A percentile compares a stretch with the other conserved stretches of the same genome.
phyloP scores from a whole-genome alignment of 768 basidiomycete species.

The Lactarius quietus region DNA sequence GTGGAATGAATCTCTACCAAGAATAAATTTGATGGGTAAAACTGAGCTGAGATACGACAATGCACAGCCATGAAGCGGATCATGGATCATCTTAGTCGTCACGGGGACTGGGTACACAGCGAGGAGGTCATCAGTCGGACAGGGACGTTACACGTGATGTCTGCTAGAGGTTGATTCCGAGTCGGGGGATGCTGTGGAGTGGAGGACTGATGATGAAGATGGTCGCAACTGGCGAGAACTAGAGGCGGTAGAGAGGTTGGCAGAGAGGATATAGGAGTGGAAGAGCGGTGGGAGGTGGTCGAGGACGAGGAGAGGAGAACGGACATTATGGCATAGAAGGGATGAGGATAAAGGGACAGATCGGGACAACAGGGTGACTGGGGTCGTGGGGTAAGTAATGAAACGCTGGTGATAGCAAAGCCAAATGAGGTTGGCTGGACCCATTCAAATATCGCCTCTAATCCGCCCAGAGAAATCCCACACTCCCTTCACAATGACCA shows the following conservation, averaged over 20 bases:
- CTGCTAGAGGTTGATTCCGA: background rate
- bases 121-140: no score
- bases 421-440: background rate
- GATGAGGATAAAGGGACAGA: background rate
- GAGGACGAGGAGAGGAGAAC: background rate
- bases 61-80: background rate
- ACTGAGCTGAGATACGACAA: background rate
- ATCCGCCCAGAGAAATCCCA: background rate
- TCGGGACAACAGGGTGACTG: background rate
- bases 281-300: background rate
- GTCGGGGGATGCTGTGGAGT: background rate
- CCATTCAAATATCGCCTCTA: background rate
- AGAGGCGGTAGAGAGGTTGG: background rate
- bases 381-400: constrained; percentile 3
- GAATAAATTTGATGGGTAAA: background rate
- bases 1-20: background rate
- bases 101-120: no score
- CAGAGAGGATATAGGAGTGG: background rate
- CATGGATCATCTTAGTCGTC: background rate
- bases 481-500: constrained; percentile 7
- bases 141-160: background rate
- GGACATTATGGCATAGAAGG: background rate
- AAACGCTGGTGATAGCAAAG: constrained; percentile 1
- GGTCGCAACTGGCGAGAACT: background rate
- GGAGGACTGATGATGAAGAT: background rate